These are phyloP conservation scores for Schizophyllum commune DNA, from an alignment of 1,284 basidiomycete genomes.

Conservation along the genomic window DNA sequence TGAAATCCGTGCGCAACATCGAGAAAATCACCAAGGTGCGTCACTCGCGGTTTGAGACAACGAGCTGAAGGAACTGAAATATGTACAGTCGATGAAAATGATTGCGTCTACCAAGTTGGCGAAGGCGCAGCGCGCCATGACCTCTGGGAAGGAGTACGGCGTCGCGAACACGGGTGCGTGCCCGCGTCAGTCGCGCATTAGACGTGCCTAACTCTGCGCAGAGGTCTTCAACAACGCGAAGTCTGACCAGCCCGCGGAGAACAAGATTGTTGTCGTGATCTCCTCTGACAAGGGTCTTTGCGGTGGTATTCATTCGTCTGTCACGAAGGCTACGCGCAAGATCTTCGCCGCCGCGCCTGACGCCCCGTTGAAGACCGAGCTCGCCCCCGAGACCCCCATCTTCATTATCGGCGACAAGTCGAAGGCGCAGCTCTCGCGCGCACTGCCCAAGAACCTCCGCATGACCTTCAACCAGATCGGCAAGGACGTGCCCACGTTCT, in stretches of 20 bases:
- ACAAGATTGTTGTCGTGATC: constrained; percentile 86
- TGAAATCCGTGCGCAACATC: constrained; percentile 97
- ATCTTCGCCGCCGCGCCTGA: constrained; percentile 46
- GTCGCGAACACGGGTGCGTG: constrained; percentile 83
- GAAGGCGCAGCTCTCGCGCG: constrained; percentile 84
- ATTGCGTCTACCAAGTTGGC: constrained; percentile 97
- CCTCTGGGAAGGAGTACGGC: constrained; percentile 90
- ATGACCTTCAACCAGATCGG: constrained; percentile 98
- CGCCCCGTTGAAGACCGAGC: constrained; percentile 50
- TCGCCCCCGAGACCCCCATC: constrained; percentile 60
- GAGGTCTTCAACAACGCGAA: constrained; percentile 78
- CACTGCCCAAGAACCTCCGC: constrained; percentile 59
- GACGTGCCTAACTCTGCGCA: constrained; percentile 22
- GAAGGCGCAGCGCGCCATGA: constrained; percentile 95
- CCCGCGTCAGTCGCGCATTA: neutral
- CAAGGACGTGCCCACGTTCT: constrained; percentile 94
- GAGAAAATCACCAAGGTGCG: constrained; percentile 98
- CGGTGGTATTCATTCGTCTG: constrained; percentile 98
- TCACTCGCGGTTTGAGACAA: constrained; percentile 10
- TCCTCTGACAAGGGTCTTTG: constrained; percentile 99
- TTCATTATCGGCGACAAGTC: constrained; percentile 97
- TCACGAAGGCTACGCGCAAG: constrained; percentile 82
- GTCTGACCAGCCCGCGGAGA: constrained; percentile 52
- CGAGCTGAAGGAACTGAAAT: neutral
- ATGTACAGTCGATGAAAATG: constrained; percentile 92